Base-by-base conservation (phyloP, 805 yeast species). In the Candida sonorensis region DNA sequence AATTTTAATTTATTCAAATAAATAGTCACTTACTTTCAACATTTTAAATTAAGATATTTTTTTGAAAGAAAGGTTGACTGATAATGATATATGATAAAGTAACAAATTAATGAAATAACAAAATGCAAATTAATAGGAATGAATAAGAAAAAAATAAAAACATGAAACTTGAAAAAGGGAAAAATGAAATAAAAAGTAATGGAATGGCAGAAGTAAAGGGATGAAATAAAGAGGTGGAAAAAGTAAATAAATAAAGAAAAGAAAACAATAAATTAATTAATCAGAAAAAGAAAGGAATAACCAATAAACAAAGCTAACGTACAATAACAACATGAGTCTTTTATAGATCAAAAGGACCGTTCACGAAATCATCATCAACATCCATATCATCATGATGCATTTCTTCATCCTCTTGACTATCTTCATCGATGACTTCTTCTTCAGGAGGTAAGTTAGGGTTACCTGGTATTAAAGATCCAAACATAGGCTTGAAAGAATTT, bases 261-360 rank as follows among this genome's bases (percentile, higher is more conserved):
- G 9, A 18, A 18, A 6, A 18, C 9, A 18, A 18, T 6, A 9
- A 18, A 18, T 18, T 6, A 18, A 18, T 6, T 18, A 18, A 18
- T 7, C 8, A 7, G 20, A 18, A 18, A 18, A 9, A 18, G 20
- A 18, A 18, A 18, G 6, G 9, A 18, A 18, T 7, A 18, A 23
- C 12, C 23, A 22, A 11, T n/a, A 22, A 10, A 10, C 5, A 3
- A 22, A 4, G n/a, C n/a, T n/a, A n/a, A n/a, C n/a, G 18, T 17
- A 33, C 8, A 20, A 21, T 16, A 31, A 18, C 29, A 23, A 21
- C 18, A 4, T 7, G 25, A 23, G n/a, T n/a, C n/a, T n/a, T n/a
- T 33, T 36, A 85, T 45, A 87, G 68, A 57, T 87, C 96, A 53
- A 87, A 86, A 45, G 85, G 81, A 16, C 95, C 95, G 54, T 82